Conservation (phyloP, 805 yeast species). For the Torulaspora quercuum region DNA sequence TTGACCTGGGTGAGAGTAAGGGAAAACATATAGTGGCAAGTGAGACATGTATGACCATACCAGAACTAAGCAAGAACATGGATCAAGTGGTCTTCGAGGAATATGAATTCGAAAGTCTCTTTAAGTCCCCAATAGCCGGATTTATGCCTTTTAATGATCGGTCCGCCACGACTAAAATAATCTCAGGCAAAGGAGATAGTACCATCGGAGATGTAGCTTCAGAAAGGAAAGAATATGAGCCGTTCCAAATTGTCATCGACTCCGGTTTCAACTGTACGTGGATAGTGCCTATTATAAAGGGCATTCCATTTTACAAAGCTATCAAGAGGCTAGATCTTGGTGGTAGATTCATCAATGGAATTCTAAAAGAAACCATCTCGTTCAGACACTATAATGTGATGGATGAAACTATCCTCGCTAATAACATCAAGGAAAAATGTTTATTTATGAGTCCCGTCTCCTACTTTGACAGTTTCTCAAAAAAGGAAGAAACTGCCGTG, state of each 20-base stretch:
- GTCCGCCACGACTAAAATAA: slow-evolving; percentile 10
- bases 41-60: slow-evolving; percentile 78
- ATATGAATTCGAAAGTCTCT: slow-evolving; percentile 70
- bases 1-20: slow-evolving; percentile 42
- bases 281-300: slow-evolving; percentile 79
- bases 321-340: slow-evolving; percentile 79
- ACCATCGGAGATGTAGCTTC: slow-evolving; percentile 4
- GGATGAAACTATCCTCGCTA: slow-evolving; percentile 82
- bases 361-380: slow-evolving; percentile 77
- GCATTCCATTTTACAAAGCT: slow-evolving; percentile 72
- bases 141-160: slow-evolving; percentile 59
- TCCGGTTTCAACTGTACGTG: slow-evolving; percentile 86
- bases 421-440: slow-evolving; percentile 73
- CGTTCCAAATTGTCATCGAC: slow-evolving; percentile 79
- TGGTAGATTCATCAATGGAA: slow-evolving; percentile 80
- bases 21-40: slow-evolving; percentile 65
- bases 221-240: slow-evolving; percentile 38
- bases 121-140: slow-evolving; percentile 59
- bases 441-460: slow-evolving; percentile 48
- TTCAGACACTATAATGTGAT: slow-evolving; percentile 90
- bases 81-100: slow-evolving; percentile 95
- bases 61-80: slow-evolving; percentile 74
- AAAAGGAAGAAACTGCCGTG: slow-evolving; percentile 39
- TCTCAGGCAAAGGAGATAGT: slow-evolving; percentile 26
- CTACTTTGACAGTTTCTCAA: slow-evolving; percentile 32